Evolutionary conservation across 2,329 filamentous ascomycete species (phyloP).

Genomic region (Colletotrichum sp.): DNA sequence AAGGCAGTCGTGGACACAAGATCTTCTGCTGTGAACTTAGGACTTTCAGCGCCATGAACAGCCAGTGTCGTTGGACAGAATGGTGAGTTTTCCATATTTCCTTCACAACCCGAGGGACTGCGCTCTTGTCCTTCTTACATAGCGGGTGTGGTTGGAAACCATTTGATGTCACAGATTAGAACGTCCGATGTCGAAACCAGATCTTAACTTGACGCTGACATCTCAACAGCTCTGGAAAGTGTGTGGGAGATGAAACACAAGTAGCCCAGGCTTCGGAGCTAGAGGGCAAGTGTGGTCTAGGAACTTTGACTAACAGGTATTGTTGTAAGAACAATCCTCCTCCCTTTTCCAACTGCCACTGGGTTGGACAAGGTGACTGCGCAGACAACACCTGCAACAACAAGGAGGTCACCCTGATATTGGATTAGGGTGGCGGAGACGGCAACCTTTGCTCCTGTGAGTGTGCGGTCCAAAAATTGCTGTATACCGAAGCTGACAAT

Average conservation of each 20-base stretch:
- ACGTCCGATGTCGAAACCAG: too few species aligned
- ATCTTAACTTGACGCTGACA: too few species aligned
- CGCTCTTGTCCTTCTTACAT: too few species aligned
- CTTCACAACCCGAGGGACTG: too few species aligned
- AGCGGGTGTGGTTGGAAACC: too few species aligned
- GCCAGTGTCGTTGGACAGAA: neutral
- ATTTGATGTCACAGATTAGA: too few species aligned
- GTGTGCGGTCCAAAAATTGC: neutral
- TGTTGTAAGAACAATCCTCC: neutral
- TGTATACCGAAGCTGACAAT: neutral
- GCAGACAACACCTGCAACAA: conserved; percentile 16
- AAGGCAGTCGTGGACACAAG: conserved; percentile 13
- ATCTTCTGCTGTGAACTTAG: conserved; percentile 15
- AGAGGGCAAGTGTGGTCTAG: too few species aligned
- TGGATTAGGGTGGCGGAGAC: neutral
- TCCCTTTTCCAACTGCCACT: conserved; percentile 13
- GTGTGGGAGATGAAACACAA: too few species aligned
- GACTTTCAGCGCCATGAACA: neutral
- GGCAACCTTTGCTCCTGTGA: neutral
- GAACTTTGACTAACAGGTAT: neutral
- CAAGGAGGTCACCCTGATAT: conserved; percentile 4
- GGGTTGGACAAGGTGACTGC: conserved; percentile 17
- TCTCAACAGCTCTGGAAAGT: too few species aligned
- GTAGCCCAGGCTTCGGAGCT: too few species aligned
- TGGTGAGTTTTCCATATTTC: neutral